A percentile compares a stretch with the other conserved stretches of the same genome.
Evolutionary conservation across 23 red algal species (phyloP).

Genomic region (Gracilaria caudata): DNA sequence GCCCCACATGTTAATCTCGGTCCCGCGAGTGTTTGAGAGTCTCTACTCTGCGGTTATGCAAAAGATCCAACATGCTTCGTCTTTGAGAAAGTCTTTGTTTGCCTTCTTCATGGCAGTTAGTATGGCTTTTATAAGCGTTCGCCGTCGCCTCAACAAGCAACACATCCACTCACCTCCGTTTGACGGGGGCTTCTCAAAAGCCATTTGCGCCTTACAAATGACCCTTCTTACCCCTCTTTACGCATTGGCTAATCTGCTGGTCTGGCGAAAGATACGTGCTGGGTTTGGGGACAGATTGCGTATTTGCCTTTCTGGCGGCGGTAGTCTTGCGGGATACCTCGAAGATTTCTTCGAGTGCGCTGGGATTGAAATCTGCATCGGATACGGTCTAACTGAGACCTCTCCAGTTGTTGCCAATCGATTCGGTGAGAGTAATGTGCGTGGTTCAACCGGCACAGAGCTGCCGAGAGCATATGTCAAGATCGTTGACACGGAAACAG

Average conservation of each 20-base stretch:
- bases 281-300: conserved; percentile 72
- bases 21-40: conserved; percentile 94
- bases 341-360: conserved; percentile 96
- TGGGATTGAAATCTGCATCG: conserved; percentile 80
- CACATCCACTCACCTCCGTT: conserved; percentile 24
- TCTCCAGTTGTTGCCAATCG: conserved; percentile 89
- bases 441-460: conserved; percentile 80
- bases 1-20: conserved; percentile 83
- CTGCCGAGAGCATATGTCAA: conserved; percentile 68
- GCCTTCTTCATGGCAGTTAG: conserved; percentile 54
- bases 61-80: conserved; percentile 43
- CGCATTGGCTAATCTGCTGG: conserved; percentile 55
- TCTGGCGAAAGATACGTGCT: conserved; percentile 81
- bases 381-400: conserved; percentile 96
- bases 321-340: conserved; percentile 83
- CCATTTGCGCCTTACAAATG: conserved; percentile 24
- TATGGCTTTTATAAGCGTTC: conserved; percentile 45
- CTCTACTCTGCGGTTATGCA: conserved; percentile 74
- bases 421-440: conserved; percentile 81
- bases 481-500: conserved; percentile 84
- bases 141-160: conserved; percentile 44
- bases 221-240: conserved; percentile 75
- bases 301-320: conserved; percentile 85
- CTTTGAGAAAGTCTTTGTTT: conserved; percentile 46
- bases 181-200: background rate